Evolutionary conservation across 345 rosid genomes (phyloP).

Genomic region (Arabidopsis suecica): DNA sequence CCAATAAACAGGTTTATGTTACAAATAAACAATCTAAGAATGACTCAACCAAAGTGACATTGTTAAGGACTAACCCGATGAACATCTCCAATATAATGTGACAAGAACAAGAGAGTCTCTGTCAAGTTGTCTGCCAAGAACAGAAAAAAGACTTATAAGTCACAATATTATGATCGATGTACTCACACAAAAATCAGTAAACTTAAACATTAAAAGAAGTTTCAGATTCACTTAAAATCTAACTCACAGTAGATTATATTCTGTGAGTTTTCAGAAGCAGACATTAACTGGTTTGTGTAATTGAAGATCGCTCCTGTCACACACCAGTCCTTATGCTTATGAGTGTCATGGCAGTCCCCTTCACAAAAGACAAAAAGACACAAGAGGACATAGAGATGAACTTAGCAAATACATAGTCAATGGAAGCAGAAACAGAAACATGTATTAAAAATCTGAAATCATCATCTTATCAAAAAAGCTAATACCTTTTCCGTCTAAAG

Average conservation of each 20-base stretch:
- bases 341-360: slow-evolving; percentile 89
- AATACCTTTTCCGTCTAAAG: background rate
- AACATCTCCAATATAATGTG: slow-evolving; percentile 84
- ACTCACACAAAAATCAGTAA: slow-evolving; percentile 40
- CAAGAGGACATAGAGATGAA: slow-evolving; percentile 4
- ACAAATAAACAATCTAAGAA: too few relatives aligned
- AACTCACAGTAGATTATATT: slow-evolving; percentile 55
- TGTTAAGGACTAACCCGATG: slow-evolving; percentile 84
- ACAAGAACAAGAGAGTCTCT: slow-evolving; percentile 84
- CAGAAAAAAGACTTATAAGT: background rate
- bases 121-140: slow-evolving; percentile 71
- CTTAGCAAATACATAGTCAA: background rate
- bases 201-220: background rate
- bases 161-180: background rate
- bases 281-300: slow-evolving; percentile 70
- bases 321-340: slow-evolving; percentile 55
- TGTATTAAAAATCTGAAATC: too few relatives aligned
- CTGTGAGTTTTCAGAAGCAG: slow-evolving; percentile 49
- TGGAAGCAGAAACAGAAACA: background rate
- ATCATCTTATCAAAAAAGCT: background rate
- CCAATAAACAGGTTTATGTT: too few relatives aligned
- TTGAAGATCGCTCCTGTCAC: slow-evolving; percentile 86
- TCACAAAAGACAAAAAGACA: slow-evolving; percentile 30
- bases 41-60: too few relatives aligned
- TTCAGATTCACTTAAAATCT: slow-evolving; percentile 3